phyloP scores from a whole-genome alignment of 768 basidiomycete species.

The Leccinum pellstonianum region DNA sequence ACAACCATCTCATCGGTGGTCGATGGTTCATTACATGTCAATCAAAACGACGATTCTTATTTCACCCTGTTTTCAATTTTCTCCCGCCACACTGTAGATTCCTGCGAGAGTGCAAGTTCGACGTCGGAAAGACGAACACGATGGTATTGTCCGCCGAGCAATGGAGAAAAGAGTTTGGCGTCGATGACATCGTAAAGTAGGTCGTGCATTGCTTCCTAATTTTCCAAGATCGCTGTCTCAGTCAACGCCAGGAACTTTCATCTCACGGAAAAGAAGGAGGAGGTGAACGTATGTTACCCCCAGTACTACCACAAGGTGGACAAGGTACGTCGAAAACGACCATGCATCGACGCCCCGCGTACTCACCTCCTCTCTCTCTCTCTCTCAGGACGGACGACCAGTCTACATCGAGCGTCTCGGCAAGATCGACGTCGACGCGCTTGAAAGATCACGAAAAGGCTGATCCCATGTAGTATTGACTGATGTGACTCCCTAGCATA shows the following conservation, averaged over 20 bases:
- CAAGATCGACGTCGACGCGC: slow-evolving; percentile 79
- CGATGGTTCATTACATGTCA: background rate
- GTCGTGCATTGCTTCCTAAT: slow-evolving; percentile 21
- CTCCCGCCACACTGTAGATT: slow-evolving; percentile 51
- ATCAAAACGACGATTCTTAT: background rate
- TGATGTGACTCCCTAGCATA: background rate
- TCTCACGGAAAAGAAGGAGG: slow-evolving; percentile 76
- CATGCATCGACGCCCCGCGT: background rate
- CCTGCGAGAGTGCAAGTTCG: slow-evolving; percentile 90
- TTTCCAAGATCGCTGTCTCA: too few relatives aligned
- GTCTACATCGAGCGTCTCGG: slow-evolving; percentile 94
- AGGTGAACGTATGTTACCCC: slow-evolving; percentile 91
- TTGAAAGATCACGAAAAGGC: slow-evolving; percentile 63
- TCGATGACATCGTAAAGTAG: slow-evolving; percentile 70
- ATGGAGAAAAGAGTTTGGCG: slow-evolving; percentile 86
- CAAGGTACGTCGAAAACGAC: slow-evolving; percentile 51
- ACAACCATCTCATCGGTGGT: background rate
- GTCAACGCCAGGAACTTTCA: slow-evolving; percentile 63
- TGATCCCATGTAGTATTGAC: background rate
- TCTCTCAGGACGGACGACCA: slow-evolving; percentile 83
- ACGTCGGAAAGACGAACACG: slow-evolving; percentile 72
- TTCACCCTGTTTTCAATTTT: too few relatives aligned
- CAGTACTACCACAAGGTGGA: slow-evolving; percentile 96
- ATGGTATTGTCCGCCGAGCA: slow-evolving; percentile 84
- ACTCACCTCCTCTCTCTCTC: too few relatives aligned